Evolutionary conservation across 2,329 filamentous ascomycete genomes (phyloP), one percentile per base, ranked within the genome.

Genomic region (Paramyrothecium sp.): DNA sequence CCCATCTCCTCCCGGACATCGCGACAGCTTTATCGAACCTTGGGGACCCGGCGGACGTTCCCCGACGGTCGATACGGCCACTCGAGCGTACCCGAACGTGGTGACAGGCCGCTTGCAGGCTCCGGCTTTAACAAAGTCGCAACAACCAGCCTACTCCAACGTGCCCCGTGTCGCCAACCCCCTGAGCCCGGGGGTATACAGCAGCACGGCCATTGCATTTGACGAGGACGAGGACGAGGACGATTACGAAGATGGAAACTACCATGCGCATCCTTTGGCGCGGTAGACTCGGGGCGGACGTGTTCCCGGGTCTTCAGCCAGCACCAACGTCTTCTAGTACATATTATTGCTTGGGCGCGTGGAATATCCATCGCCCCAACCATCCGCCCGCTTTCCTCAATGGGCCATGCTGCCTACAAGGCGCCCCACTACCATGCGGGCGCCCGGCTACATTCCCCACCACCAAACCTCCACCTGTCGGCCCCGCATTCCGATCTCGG

Each of bases 21-120:
- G 68, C 48, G 60, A 67, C 56, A 73, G 71, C 68, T 74, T 69
- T 65, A 68, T 72, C 23, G 71, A 74, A 52, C 63, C 61, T 49
- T 71, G 68, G 69, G 68, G 70, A 59, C 67, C 70, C 55, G 64
- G 64, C 62, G 67, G 67, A 60, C 65, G 69, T 60, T 69, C 65
- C 59, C 13, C 13, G 13, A 59, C 57, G 21, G 67, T 67, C 57
- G 61, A 64, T 47, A 55, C 62, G 60, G 61, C 62, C 34, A 60
- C 61, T 54, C 63, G 60, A 58, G 64, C 66, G 63, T 64, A 67
- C 61, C 64, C 65, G 53, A 64, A 65, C 57, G 58, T 65, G 57
- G 62, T 59, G 59, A 63, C 60, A 61, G 65, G 67, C 61, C 68
- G 63, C 60, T 65, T 62, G 57, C 64, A 64, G 55, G 55, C 65